Conservation (phyloP, 805 yeast species). For the Metschnikowia rubicola region DNA sequence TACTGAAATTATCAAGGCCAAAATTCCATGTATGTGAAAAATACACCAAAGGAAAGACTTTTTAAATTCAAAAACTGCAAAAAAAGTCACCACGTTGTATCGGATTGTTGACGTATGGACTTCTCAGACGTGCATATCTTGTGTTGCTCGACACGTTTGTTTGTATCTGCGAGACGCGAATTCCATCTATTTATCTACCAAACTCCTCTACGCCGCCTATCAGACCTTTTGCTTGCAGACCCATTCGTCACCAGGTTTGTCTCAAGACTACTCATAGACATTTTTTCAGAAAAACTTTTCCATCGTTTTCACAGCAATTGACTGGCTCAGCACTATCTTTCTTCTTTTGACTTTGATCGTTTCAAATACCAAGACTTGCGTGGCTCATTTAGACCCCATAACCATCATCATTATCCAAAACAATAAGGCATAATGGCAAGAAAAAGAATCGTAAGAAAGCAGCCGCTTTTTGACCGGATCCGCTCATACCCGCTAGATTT, state of each 20-base stretch:
- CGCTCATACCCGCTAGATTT: conserved; percentile 37
- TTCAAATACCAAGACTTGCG: too few species aligned
- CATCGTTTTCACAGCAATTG: too few species aligned
- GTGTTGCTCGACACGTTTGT: background rate
- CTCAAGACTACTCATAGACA: too few species aligned
- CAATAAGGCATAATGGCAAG: conserved; percentile 8
- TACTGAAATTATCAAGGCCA: too few species aligned
- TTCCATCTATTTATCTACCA: background rate
- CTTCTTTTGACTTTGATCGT: too few species aligned
- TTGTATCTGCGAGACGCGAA: background rate
- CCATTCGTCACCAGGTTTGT: too few species aligned
- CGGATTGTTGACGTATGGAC: too few species aligned
- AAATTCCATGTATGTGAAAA: background rate
- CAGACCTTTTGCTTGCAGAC: background rate
- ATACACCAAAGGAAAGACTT: background rate
- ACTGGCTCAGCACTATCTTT: too few species aligned
- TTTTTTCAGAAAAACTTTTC: too few species aligned
- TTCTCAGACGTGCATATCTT: background rate
- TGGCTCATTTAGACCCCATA: too few species aligned
- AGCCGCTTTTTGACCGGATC: conserved; percentile 28
- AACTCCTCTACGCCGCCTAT: background rate
- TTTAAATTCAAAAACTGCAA: too few species aligned
- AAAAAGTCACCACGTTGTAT: background rate
- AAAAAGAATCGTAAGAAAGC: conserved; percentile 23
- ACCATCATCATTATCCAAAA: too few species aligned